Evolutionary conservation across 78 protist species (phyloP), one percentile per base, ranked within the genome.

Genomic region (Cavenderia fasciculata): DNA sequence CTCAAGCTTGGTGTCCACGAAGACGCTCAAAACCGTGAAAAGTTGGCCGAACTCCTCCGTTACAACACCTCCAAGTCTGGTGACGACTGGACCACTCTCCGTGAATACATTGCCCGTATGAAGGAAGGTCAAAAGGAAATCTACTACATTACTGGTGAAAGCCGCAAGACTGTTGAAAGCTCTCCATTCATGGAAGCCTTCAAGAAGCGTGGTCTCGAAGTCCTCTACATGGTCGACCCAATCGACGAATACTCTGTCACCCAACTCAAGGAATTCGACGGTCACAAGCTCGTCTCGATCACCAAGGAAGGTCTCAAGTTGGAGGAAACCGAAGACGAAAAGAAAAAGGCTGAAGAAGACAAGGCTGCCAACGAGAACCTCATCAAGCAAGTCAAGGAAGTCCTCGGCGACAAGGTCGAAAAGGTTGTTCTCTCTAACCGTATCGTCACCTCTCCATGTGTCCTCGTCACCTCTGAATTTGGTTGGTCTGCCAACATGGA

Each of bases 401-500:
- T 97, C 75, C 97, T 99, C 36, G 99, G 98, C 85, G 99, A 99
- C 94, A 97, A 97, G 98, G 97, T 99, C 56, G 99, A 97, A 96
- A 98, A 98, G 97, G 99, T 98, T 33, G 84, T 93, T 27, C 74
- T 97, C 18, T 95, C 99, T 18, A 92, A 94, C 92, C 97, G 99
- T 73, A 29, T 99, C 12, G 97, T 94, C 33, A 33, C 69, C 51
- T 96, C 99, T 59, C 99, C 99, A 43, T 97, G 99, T 90, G 33
- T 29, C 76, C 93, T 99, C 54, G 99, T 98, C 74, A 97, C 99
- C 38, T 96, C 97, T 75, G 98, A 98, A 95, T 97, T 74, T 85
- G 99, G 99, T 59, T 98, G 99, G 99, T 95, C 99, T 33, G 99
- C 99, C 86, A 97, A 98, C 95, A 98, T 98, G 99, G 99, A 98